Base-by-base conservation (phyloP, 2,329 filamentous ascomycete species). In the Alternaria consortialis region DNA sequence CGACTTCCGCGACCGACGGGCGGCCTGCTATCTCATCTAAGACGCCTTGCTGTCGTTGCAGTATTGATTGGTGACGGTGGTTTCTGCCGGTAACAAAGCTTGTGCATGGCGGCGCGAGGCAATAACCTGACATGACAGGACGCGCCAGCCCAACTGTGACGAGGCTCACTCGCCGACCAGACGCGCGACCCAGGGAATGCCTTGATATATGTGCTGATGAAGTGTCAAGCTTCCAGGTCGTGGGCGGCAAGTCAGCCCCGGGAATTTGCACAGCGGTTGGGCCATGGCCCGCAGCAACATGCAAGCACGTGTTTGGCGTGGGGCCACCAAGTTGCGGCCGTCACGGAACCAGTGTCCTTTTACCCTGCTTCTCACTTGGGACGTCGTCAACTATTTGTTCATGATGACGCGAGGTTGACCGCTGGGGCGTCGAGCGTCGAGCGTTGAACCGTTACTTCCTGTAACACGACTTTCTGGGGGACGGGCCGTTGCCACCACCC, bases 401-500 rank as follows among this genome's bases (percentile, higher is more conserved):
- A 40, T 25, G 25, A 53, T 31, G 46, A 54, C 32, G 56, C 36
- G 55, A 52, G 37, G 13, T 42, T 29, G 37, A 47, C 23, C 20
- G 39, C 39, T 25, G 23, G 40, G 40, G 40, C 32, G 32, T 34
- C 13, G 9, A 20, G 46, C 51, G 34, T 61, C 60, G 20, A 36
- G 17, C 40, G 37, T 50, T 36, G 47, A 39, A 53, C 56, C 34
- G 47, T 42, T 55, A 54, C 32, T 46, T 44, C 32, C 47, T 44
- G 39, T 42, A 32, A 54, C 52, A 48, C 17, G 8, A 59, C 58
- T 56, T 50, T 53, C 62, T 65, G 67, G 69, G 66, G 58, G 51
- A 58, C 73, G 74, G 74, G 52, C 74, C 73, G 74, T 71, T 68
- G 67, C 70, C 17, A 29, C 27, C 8, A 9, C 39, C 8, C 39